These are phyloP conservation scores for Byssoonygena ceratinophila DNA, from an alignment of 2,329 filamentous ascomycete species.

Conservation along the genomic window DNA sequence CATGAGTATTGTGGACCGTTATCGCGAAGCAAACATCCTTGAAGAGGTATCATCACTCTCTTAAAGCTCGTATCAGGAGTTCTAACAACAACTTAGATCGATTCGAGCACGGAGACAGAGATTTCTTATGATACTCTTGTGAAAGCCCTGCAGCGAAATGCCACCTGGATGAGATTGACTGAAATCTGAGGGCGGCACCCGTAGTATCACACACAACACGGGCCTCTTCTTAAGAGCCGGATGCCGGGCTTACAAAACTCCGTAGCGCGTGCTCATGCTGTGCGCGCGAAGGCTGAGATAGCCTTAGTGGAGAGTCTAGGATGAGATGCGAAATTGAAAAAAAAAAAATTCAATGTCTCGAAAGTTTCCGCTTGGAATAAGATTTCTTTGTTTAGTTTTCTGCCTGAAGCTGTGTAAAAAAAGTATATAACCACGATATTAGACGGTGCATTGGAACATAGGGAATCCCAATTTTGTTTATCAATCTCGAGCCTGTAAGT, in stretches of 20 bases:
- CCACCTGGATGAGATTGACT: not conserved
- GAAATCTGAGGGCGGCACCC: not conserved
- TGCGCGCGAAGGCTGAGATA: not conserved
- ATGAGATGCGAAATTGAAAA: not conserved
- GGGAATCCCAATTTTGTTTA: not conserved
- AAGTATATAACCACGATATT: not conserved
- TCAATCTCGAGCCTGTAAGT: not conserved
- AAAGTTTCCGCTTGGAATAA: not conserved
- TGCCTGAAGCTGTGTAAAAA: not conserved
- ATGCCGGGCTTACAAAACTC: not conserved
- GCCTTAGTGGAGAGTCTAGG: not conserved
- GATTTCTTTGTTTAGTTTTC: not conserved
- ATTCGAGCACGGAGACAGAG: conserved; percentile 9
- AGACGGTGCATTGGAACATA: not conserved
- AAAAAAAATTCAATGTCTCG: not conserved
- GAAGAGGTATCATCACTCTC: too few species aligned
- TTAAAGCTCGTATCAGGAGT: not conserved
- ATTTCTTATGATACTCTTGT: conserved; percentile 1
- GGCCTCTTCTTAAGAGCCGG: not conserved
- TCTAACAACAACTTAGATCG: conserved; percentile 1
- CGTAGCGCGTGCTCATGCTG: not conserved
- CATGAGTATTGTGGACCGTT: conserved; percentile 10
- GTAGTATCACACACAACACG: too few species aligned
- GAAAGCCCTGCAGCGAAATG: not conserved
- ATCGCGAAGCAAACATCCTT: conserved; percentile 6